A percentile compares a stretch with the other conserved stretches of the same genome.
Evolutionary conservation across 345 rosid species (phyloP).

Genomic region (Gossypium bickii): DNA sequence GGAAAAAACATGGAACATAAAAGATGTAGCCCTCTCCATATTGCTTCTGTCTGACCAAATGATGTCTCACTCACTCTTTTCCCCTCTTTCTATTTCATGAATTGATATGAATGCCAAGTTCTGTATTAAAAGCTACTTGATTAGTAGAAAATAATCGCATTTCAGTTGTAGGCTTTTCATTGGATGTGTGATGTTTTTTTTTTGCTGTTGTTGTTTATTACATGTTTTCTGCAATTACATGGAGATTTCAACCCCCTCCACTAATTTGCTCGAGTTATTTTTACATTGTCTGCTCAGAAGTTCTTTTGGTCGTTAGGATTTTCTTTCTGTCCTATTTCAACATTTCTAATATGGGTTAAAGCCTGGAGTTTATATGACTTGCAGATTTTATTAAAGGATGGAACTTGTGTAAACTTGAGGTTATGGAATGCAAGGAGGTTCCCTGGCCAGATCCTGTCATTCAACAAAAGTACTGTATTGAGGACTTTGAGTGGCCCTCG

Average conservation of each 20-base stretch:
- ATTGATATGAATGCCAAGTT: background rate
- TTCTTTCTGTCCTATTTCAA: background rate
- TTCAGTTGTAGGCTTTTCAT: background rate
- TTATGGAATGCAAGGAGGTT: constrained; percentile 71
- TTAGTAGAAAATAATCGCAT: background rate
- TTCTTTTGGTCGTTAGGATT: background rate
- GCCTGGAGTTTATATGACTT: constrained; percentile 3
- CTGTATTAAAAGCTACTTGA: background rate
- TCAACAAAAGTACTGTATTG: constrained; percentile 49
- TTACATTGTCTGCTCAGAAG: background rate
- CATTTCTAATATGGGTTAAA: constrained; percentile 9
- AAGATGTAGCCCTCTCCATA: background rate
- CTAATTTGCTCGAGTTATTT: constrained; percentile 5
- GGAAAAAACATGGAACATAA: background rate
- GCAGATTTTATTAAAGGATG: constrained; percentile 68
- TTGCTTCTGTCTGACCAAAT: background rate
- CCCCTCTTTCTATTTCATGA: background rate
- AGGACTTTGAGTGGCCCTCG: constrained; percentile 61
- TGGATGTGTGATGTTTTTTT: background rate
- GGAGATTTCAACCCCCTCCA: background rate
- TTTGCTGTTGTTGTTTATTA: background rate
- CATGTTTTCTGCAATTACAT: background rate
- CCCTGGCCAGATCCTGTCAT: constrained; percentile 64
- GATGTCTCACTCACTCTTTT: background rate
- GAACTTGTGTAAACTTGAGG: constrained; percentile 83